phyloP scores from a whole-genome alignment of 108 stramenopile genomes.

The Discostella stelligeroides region DNA sequence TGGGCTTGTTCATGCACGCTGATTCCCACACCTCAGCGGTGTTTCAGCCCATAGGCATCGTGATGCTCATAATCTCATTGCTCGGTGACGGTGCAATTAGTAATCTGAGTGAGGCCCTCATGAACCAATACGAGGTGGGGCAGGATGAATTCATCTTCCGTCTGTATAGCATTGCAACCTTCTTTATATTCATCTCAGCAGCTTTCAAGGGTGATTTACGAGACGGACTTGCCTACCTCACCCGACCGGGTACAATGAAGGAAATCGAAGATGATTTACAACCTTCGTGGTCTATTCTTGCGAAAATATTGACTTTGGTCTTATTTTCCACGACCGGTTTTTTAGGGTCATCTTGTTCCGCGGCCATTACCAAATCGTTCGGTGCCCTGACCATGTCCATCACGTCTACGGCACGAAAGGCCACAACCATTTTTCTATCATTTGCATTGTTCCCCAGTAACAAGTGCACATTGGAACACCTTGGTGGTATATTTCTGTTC shows the following conservation, averaged over 20 bases:
- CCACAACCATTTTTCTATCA: constrained; percentile 88
- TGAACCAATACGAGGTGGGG: constrained; percentile 80
- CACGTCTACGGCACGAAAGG: constrained; percentile 86
- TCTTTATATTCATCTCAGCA: constrained; percentile 77
- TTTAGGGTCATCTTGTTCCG: constrained; percentile 80
- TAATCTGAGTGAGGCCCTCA: constrained; percentile 85
- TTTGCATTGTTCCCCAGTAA: constrained; percentile 85
- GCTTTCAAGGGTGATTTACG: constrained; percentile 69
- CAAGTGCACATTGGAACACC: constrained; percentile 79
- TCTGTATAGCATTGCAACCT: constrained; percentile 81
- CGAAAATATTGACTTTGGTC: constrained; percentile 66
- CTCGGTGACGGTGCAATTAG: constrained; percentile 85
- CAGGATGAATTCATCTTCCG: constrained; percentile 93
- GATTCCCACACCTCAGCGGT: constrained; percentile 79
- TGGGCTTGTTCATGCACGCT: constrained; percentile 90
- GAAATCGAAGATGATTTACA: constrained; percentile 70
- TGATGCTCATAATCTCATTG: constrained; percentile 83
- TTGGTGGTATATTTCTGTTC: constrained; percentile 78
- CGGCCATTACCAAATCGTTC: constrained; percentile 91
- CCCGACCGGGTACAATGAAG: constrained; percentile 74
- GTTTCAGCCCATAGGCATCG: constrained; percentile 78
- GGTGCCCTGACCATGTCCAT: constrained; percentile 91
- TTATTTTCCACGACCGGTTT: constrained; percentile 84
- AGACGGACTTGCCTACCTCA: constrained; percentile 66
- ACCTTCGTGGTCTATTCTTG: constrained; percentile 65